A percentile compares a stretch with the other conserved stretches of the same genome.
phyloP scores from a whole-genome alignment of 164 flowering plant genomes.

The Tetracentron sinense region DNA sequence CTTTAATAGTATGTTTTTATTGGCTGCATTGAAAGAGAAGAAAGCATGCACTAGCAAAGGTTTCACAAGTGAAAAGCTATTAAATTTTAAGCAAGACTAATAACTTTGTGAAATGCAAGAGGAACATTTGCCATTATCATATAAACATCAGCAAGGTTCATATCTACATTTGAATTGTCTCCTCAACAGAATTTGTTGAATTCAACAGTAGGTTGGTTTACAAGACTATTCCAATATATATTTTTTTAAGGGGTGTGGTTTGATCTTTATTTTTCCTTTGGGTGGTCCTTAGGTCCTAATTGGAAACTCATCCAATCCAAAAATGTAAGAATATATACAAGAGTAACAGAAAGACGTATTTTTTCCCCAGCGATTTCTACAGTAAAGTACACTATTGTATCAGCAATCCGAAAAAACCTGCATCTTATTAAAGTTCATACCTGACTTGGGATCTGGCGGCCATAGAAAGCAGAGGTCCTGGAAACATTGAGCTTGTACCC shows the following conservation, averaged over 20 bases:
- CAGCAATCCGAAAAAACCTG: background rate
- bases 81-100: background rate
- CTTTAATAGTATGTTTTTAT: no score
- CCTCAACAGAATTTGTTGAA: background rate
- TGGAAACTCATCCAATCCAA: background rate
- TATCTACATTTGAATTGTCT: background rate
- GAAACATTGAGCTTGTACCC: conserved; percentile 31
- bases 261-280: background rate
- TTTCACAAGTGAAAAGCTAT: no score
- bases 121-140: background rate
- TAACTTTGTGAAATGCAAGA: background rate
- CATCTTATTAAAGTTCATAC: conserved; percentile 16
- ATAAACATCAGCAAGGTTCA: background rate
- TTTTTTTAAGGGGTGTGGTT: background rate
- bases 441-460: conserved; percentile 52
- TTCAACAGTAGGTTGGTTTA: background rate
- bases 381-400: background rate
- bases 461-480: conserved; percentile 36
- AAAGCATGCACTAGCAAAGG: no score
- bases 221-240: background rate
- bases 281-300: background rate
- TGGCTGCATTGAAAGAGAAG: no score
- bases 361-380: background rate
- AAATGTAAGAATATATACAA: background rate
- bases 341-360: background rate